Evolutionary conservation across 2,329 filamentous ascomycete species (phyloP), one percentile per base, ranked within the genome.

Genomic region (Thelonectria olida): DNA sequence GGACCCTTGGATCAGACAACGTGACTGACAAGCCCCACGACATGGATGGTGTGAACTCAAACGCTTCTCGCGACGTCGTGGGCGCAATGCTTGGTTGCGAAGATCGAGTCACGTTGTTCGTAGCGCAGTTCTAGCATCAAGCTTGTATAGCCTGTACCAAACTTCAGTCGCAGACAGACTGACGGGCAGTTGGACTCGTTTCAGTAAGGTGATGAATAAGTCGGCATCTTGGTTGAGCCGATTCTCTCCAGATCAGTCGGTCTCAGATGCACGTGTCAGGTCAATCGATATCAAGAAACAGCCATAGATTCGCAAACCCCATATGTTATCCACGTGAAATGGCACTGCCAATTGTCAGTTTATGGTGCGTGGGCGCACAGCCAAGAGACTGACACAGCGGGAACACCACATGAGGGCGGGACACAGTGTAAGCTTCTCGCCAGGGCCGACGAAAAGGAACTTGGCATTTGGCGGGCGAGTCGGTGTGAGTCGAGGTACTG

Each of bases 371-470:
- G 25, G 48, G 22, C 38, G 41, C 55, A 54, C 45, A 57, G 31
- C 41, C 31, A 59, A 49, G 51, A 23, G 31, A 57, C 51, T 47
- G 61, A 55, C 61, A 57, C 56, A 65, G 52, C 60, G 55, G 60
- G 63, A 66, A 59, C 54, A 62, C 47, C 55, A 50, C 67, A 64
- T 59, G 59, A 52, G 53, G 25, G 56, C 67, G 67, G 68, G 67
- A 67, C 58, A 59, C 49, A 59, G 58, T 66, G 58, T 48, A 59
- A 59, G 61, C 52, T 70, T 70, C 68, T 20, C 68, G 68, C 65
- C 65, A 62, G 47, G 45, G 55, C 45, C 48, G 60, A 65, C 61
- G 54, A 34, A 44, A 53, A 60, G 62, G 39, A 54, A 64, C 64
- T 34, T 62, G 61, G 39, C 19, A 52, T 54, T 54, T 48, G 52